These are phyloP conservation scores for Dryadomyces quercivorus DNA, from an alignment of 2,329 filamentous ascomycete species.

Conservation along the genomic window DNA sequence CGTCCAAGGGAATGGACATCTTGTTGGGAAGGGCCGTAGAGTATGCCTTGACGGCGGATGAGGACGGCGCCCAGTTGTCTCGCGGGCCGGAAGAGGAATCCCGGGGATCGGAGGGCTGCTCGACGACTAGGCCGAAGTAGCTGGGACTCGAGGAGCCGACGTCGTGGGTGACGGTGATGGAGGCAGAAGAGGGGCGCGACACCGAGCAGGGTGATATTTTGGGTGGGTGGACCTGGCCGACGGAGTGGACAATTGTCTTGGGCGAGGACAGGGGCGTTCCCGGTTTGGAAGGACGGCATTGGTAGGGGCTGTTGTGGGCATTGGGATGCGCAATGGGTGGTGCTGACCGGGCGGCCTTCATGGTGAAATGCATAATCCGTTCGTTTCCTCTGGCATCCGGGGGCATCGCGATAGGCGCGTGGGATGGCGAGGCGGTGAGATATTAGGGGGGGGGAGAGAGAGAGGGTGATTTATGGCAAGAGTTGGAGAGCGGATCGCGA, in stretches of 20 bases:
- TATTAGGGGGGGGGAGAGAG: neutral
- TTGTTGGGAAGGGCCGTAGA: conserved; percentile 56
- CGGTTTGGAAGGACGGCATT: conserved; percentile 27
- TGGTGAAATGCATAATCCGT: conserved; percentile 27
- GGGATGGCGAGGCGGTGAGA: neutral
- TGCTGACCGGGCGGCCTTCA: conserved; percentile 32
- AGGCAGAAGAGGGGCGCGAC: conserved; percentile 5
- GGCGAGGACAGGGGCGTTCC: conserved; percentile 42
- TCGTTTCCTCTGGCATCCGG: conserved; percentile 18
- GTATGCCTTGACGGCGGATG: conserved; percentile 59
- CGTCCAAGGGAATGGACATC: conserved; percentile 52
- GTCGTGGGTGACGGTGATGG: conserved; percentile 16
- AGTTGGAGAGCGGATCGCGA: neutral
- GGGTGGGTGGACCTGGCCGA: conserved; percentile 41
- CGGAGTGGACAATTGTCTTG: conserved; percentile 34
- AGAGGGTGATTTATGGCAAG: too few relatives aligned
- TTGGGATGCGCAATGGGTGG: conserved; percentile 15
- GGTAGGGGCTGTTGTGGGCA: conserved; percentile 28
- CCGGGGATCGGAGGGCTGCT: conserved; percentile 45
- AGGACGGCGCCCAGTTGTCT: conserved; percentile 64
- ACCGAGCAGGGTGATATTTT: conserved; percentile 29
- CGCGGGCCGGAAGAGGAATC: conserved; percentile 52
- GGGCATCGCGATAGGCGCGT: neutral
- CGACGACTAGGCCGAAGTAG: conserved; percentile 71
- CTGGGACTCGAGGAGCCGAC: conserved; percentile 57